Conservation (phyloP, 1,139 yeast genomes). For the Chernovozyma aurita region DNA sequence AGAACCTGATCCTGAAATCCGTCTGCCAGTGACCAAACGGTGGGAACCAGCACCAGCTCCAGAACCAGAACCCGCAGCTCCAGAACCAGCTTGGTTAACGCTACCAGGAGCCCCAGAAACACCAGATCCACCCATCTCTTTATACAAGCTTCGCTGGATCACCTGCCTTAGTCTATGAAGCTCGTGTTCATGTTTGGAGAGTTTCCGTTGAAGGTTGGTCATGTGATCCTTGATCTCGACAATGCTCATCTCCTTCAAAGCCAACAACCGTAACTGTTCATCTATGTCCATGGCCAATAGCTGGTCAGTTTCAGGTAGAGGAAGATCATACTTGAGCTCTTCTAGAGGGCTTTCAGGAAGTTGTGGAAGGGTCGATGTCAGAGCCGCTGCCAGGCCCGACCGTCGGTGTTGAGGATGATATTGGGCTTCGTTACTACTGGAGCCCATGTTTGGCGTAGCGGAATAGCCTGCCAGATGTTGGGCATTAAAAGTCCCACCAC, state of each 20-base stretch:
- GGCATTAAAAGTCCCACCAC: no score
- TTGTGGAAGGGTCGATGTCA: slow-evolving; percentile 6
- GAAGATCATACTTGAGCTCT: slow-evolving; percentile 23
- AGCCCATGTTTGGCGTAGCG: no score
- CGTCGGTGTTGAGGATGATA: slow-evolving; percentile 3
- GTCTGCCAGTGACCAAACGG: neutral
- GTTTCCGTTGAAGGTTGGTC: slow-evolving; percentile 25
- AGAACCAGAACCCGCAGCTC: neutral
- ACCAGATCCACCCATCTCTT: slow-evolving; percentile 20
- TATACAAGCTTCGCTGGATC: slow-evolving; percentile 37
- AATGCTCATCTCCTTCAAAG: slow-evolving; percentile 58
- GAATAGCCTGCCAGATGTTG: no score
- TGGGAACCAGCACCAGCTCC: neutral
- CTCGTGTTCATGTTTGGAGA: slow-evolving; percentile 39
- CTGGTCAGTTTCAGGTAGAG: slow-evolving; percentile 30
- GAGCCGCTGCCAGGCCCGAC: slow-evolving; percentile 3
- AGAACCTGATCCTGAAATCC: neutral
- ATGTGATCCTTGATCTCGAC: slow-evolving; percentile 54
- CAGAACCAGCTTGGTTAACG: neutral
- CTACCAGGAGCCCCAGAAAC: neutral
- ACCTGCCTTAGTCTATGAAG: slow-evolving; percentile 42
- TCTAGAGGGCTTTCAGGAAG: slow-evolving; percentile 9
- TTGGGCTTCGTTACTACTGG: no score
- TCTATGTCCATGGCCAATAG: slow-evolving; percentile 37
- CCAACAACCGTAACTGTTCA: slow-evolving; percentile 53